Percentiles rank a stretch among this genome's conserved stretches.
These are phyloP conservation scores for Grifola frondosa DNA, from an alignment of 1,284 basidiomycete genomes.

Conservation along the genomic window DNA sequence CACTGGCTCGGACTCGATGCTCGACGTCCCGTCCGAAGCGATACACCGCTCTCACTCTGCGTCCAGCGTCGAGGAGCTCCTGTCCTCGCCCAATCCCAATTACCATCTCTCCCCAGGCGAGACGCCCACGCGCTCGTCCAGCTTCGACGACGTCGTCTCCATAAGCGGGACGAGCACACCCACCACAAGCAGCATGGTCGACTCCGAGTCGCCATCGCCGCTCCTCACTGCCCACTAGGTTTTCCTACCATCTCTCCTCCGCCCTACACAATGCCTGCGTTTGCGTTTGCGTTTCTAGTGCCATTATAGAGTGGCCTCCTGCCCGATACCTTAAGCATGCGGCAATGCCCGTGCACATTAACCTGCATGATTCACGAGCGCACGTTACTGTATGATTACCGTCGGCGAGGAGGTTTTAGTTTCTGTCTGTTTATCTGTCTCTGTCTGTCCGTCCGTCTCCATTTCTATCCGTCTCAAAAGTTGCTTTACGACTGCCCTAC, in stretches of 20 bases:
- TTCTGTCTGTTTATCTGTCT: background rate
- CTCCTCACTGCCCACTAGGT: constrained; percentile 15
- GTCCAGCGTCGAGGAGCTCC: constrained; percentile 53
- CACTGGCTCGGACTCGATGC: constrained; percentile 48
- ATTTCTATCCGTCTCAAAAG: constrained; percentile 2
- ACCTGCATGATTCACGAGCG: background rate
- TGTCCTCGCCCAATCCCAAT: constrained; percentile 31
- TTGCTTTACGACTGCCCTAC: constrained; percentile 12
- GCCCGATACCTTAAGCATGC: background rate
- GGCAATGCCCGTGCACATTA: background rate
- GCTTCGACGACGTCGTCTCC: constrained; percentile 32
- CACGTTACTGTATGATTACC: background rate
- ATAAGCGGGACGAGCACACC: constrained; percentile 30
- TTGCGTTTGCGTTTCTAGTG: background rate
- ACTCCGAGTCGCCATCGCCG: constrained; percentile 12
- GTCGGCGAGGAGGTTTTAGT: background rate
- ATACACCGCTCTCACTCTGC: constrained; percentile 54
- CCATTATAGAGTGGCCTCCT: constrained; percentile 1
- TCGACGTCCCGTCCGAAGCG: constrained; percentile 31
- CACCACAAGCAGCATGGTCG: constrained; percentile 20
- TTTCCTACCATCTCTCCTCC: background rate
- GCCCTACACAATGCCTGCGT: background rate
- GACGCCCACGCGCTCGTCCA: constrained; percentile 31
- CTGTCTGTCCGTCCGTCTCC: background rate
- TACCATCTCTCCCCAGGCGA: constrained; percentile 23